A percentile compares a stretch with the other conserved stretches of the same genome.
These are phyloP conservation scores for Platanthera guangdongensis DNA, from an alignment of 106 monocot genomes.

Conservation along the genomic window DNA sequence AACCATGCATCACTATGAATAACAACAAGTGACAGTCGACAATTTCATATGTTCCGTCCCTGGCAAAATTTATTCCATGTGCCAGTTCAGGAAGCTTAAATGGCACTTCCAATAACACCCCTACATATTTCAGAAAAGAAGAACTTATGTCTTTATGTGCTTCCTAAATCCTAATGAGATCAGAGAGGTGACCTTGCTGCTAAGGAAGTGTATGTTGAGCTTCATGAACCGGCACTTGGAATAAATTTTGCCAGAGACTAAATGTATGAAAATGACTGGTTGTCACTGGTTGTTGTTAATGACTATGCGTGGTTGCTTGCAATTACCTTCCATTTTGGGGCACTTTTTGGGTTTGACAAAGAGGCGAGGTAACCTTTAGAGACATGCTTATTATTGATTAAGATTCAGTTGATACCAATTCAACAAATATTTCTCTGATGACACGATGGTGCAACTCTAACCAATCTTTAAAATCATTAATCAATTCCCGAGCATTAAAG, in stretches of 20 bases:
- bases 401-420: no score
- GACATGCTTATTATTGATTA: no score
- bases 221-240: conserved; percentile 9
- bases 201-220: conserved; percentile 8
- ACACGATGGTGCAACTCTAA: no score
- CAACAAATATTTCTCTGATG: no score
- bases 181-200: conserved; percentile 2
- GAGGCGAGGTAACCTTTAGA: background rate
- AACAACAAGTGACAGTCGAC: no score
- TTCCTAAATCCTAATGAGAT: conserved; percentile 8
- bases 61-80: no score
- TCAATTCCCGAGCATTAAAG: no score
- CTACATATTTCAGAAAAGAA: background rate
- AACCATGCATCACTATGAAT: no score
- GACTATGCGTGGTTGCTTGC: conserved; percentile 6
- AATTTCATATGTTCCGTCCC: no score
- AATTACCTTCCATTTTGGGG: conserved; percentile 12
- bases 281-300: conserved; percentile 13
- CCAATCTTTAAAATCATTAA: no score
- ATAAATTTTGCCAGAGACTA: conserved; percentile 13
- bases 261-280: conserved; percentile 13
- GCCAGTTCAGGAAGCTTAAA: no score
- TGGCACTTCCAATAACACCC: no score
- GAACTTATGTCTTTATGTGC: conserved; percentile 10
- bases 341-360: conserved; percentile 14